Conservation (phyloP, 371 early-diverging fungal species). For the Parasitella parasitica region DNA sequence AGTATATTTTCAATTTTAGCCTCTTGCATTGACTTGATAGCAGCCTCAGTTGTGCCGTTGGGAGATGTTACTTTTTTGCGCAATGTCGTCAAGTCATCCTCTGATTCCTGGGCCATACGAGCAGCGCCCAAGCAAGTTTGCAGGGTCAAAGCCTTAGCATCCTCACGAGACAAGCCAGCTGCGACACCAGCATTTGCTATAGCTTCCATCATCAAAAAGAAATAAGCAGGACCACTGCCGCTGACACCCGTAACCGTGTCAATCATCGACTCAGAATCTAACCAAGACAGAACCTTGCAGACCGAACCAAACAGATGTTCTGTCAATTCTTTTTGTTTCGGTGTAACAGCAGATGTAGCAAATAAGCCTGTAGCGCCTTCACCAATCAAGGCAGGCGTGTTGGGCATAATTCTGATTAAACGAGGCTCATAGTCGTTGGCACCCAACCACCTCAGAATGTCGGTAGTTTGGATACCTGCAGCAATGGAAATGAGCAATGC, state of each 20-base stretch:
- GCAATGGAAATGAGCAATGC: slow-evolving; percentile 41
- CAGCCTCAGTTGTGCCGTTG: slow-evolving; percentile 93
- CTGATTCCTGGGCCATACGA: slow-evolving; percentile 76
- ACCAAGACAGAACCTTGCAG: slow-evolving; percentile 79
- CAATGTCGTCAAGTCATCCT: slow-evolving; percentile 77
- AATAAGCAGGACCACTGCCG: slow-evolving; percentile 93
- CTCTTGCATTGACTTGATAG: slow-evolving; percentile 73
- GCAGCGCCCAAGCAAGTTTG: slow-evolving; percentile 92
- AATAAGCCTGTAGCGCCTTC: slow-evolving; percentile 89
- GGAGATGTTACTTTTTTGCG: slow-evolving; percentile 90
- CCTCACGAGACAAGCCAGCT: slow-evolving; percentile 73
- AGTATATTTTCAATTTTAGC: slow-evolving; percentile 60
- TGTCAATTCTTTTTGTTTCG: slow-evolving; percentile 62
- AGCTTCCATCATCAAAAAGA: slow-evolving; percentile 89
- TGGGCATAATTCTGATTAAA: slow-evolving; percentile 91
- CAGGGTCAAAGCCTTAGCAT: slow-evolving; percentile 77
- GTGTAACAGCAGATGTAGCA: slow-evolving; percentile 60
- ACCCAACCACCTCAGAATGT: slow-evolving; percentile 73
- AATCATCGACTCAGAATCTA: slow-evolving; percentile 70
- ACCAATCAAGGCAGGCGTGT: slow-evolving; percentile 86
- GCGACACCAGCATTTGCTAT: slow-evolving; percentile 74
- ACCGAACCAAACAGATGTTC: slow-evolving; percentile 70
- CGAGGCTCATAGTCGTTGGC: slow-evolving; percentile 26
- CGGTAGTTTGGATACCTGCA: slow-evolving; percentile 71
- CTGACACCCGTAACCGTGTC: slow-evolving; percentile 90